phyloP scores from a whole-genome alignment of 1,284 basidiomycete genomes.

The Leccinum pallidistipes region DNA sequence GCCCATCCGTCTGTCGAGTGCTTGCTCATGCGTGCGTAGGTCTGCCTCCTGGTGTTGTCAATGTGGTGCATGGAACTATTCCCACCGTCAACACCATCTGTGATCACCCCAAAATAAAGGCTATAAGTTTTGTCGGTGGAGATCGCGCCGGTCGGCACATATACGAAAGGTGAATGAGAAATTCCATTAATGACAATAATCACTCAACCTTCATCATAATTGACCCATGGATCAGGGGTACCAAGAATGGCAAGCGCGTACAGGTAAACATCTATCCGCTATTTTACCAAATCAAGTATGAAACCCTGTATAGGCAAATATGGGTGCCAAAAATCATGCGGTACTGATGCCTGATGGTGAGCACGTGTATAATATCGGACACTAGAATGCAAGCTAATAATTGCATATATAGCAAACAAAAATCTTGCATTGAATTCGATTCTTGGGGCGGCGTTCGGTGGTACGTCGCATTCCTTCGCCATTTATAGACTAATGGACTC shows the following conservation, averaged over 20 bases:
- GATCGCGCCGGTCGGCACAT: slow-evolving; percentile 94
- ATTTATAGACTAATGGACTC: slow-evolving; percentile 41
- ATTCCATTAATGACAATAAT: background rate
- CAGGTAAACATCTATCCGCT: slow-evolving; percentile 47
- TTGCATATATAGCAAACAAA: slow-evolving; percentile 72
- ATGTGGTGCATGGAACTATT: slow-evolving; percentile 88
- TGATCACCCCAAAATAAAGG: slow-evolving; percentile 88
- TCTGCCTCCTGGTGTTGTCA: slow-evolving; percentile 78
- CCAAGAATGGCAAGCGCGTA: slow-evolving; percentile 88
- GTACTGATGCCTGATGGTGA: slow-evolving; percentile 93
- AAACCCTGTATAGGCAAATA: slow-evolving; percentile 60
- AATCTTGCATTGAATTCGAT: slow-evolving; percentile 93
- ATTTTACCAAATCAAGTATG: slow-evolving; percentile 6
- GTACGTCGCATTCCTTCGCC: slow-evolving; percentile 39
- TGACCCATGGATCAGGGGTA: slow-evolving; percentile 53
- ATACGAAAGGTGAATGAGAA: slow-evolving; percentile 67
- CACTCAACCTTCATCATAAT: background rate
- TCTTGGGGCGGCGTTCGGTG: slow-evolving; percentile 93
- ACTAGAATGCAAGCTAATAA: slow-evolving; percentile 2
- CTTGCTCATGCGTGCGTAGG: slow-evolving; percentile 42
- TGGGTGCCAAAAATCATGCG: slow-evolving; percentile 97
- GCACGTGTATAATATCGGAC: slow-evolving; percentile 11
- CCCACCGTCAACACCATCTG: slow-evolving; percentile 94
- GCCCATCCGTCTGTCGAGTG: background rate
- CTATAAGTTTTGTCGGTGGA: slow-evolving; percentile 97